A percentile compares a stretch with the other conserved stretches of the same genome.
phyloP scores from a whole-genome alignment of 2,329 filamentous ascomycete genomes.

The Neodidymelliopsis sp. region DNA sequence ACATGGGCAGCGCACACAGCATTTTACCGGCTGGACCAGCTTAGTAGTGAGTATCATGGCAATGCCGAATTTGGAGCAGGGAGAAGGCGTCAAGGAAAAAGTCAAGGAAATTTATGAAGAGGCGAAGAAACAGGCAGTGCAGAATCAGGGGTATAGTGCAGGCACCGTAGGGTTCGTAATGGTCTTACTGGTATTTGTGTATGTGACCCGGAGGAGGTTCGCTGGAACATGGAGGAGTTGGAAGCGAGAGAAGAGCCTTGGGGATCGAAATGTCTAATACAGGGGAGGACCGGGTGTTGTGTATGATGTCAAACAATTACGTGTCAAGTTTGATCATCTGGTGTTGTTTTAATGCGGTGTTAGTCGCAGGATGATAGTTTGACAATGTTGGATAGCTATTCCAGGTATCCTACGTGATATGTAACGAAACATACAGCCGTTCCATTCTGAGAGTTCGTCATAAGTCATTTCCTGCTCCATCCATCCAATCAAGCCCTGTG shows the following conservation, averaged over 20 bases:
- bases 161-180: constrained; percentile 25
- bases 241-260: constrained; percentile 18
- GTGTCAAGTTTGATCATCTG: too few species aligned
- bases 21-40: constrained; percentile 96
- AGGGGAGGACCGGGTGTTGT: too few species aligned
- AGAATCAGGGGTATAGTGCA: constrained; percentile 23
- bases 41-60: constrained; percentile 94
- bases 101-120: constrained; percentile 32
- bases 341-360: background rate
- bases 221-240: constrained; percentile 34
- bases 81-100: constrained; percentile 24
- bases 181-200: constrained; percentile 28
- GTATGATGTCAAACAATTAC: too few species aligned
- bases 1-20: constrained; percentile 86
- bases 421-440: constrained; percentile 7
- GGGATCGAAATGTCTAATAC: constrained; percentile 13
- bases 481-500: background rate
- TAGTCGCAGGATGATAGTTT: background rate
- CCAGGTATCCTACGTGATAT: constrained; percentile 6
- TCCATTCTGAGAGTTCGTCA: constrained; percentile 5
- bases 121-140: constrained; percentile 29
- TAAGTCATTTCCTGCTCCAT: constrained; percentile 1
- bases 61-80: constrained; percentile 72
- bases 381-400: constrained; percentile 8
- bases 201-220: constrained; percentile 34